Conservation (phyloP, 371 early-diverging fungal species). For the Funneliformis caledonium region DNA sequence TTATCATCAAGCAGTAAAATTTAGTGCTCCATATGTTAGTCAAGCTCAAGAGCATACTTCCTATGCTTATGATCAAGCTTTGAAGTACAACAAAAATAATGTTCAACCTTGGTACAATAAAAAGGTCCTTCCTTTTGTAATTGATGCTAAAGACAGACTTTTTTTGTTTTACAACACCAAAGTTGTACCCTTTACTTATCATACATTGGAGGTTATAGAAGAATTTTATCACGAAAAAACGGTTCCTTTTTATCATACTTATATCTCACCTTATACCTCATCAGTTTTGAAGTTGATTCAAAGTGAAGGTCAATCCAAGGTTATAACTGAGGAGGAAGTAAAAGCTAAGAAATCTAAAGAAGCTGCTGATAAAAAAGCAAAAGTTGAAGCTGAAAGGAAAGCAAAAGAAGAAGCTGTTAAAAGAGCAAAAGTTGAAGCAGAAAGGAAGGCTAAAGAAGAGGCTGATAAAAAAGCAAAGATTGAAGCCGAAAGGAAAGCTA, state of each 20-base stretch:
- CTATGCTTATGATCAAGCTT: neutral
- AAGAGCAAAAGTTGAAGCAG: neutral
- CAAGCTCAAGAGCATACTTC: neutral
- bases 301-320: neutral
- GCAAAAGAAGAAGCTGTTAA: neutral
- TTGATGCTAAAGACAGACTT: neutral
- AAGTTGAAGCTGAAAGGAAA: neutral
- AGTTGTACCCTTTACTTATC: neutral
- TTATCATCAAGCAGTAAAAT: neutral
- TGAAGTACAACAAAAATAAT: neutral
- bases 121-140: neutral
- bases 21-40: neutral
- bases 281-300: neutral
- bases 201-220: neutral
- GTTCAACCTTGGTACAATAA: slow-evolving; percentile 7
- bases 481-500: slow-evolving; percentile 7
- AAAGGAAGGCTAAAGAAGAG: neutral
- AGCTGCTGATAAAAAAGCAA: neutral
- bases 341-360: neutral
- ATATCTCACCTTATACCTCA: neutral
- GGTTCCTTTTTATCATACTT: neutral
- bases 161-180: neutral
- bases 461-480: neutral
- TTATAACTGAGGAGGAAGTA: neutral
- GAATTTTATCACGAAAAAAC: neutral